These are phyloP conservation scores for Colletotrichum sp. DNA, from an alignment of 2,329 filamentous ascomycete species.

Conservation along the genomic window DNA sequence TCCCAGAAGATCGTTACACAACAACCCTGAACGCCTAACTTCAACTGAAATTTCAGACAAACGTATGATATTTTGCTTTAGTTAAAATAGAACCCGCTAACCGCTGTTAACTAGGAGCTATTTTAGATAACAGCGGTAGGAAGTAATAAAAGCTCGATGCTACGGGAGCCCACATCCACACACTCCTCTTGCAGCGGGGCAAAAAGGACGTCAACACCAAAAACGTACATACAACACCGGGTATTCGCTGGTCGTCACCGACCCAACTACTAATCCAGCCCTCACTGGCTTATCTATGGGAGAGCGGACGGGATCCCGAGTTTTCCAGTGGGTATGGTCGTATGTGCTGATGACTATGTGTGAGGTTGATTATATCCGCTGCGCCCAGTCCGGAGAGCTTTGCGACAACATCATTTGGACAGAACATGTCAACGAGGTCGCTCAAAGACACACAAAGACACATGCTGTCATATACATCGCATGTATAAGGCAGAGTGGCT, in stretches of 20 bases:
- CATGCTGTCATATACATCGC: not conserved
- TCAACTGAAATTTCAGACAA: not conserved
- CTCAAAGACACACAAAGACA: not conserved
- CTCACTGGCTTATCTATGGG: conserved; percentile 5
- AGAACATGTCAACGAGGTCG: not conserved
- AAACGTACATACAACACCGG: not conserved
- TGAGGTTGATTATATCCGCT: not conserved
- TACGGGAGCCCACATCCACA: not conserved
- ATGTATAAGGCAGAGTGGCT: not conserved
- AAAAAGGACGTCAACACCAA: not conserved
- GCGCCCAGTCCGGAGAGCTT: not conserved
- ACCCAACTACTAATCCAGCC: conserved; percentile 3
- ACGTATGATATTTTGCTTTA: not conserved
- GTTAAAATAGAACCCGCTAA: not conserved
- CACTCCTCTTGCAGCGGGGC: not conserved
- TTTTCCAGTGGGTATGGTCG: conserved; percentile 1
- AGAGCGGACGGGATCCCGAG: conserved; percentile 8
- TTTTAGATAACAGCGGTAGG: not conserved
- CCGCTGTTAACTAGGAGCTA: not conserved
- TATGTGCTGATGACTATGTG: not conserved
- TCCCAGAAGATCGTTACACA: not conserved
- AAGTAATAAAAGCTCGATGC: not conserved
- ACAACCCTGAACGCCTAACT: not conserved
- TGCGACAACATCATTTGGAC: not conserved
- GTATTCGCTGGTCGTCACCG: conserved; percentile 7